These are phyloP conservation scores for Gossypium aridum DNA, from an alignment of 441 rosid genomes.

Conservation along the genomic window DNA sequence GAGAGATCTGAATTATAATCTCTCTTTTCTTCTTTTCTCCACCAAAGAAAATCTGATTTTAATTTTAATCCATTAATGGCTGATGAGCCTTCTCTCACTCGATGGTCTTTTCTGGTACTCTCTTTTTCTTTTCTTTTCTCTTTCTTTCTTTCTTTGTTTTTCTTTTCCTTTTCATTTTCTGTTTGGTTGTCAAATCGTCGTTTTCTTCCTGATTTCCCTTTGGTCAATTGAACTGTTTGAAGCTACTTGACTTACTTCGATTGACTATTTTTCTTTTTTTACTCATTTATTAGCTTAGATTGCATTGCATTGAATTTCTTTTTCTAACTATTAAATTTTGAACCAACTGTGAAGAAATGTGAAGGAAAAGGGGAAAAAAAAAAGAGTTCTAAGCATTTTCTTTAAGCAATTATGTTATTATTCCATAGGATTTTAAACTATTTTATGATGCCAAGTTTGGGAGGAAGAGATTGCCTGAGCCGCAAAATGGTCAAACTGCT, in stretches of 20 bases:
- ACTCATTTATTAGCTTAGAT: background rate
- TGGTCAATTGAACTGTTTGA: background rate
- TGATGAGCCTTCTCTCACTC: conserved; percentile 61
- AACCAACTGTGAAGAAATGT: background rate
- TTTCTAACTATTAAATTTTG: background rate
- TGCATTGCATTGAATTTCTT: background rate
- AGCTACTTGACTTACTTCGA: background rate
- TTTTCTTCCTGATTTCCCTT: background rate
- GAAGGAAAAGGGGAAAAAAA: background rate
- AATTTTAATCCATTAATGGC: conserved; percentile 31
- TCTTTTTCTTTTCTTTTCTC: background rate
- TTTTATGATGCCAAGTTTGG: conserved; percentile 88
- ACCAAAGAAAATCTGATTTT: background rate
- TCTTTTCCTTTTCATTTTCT: background rate
- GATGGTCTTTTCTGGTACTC: conserved; percentile 85
- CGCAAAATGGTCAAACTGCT: conserved; percentile 24
- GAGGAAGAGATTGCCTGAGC: conserved; percentile 50
- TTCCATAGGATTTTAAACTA: conserved; percentile 64
- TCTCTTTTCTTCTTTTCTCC: background rate
- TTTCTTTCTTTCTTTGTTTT: background rate
- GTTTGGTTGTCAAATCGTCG: conserved; percentile 4
- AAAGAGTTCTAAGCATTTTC: conserved; percentile 11
- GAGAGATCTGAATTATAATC: background rate
- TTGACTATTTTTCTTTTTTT: background rate
- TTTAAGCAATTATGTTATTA: conserved; percentile 32